phyloP scores from a whole-genome alignment of 108 stramenopile genomes.

The Aurantiochytrium sp. region DNA sequence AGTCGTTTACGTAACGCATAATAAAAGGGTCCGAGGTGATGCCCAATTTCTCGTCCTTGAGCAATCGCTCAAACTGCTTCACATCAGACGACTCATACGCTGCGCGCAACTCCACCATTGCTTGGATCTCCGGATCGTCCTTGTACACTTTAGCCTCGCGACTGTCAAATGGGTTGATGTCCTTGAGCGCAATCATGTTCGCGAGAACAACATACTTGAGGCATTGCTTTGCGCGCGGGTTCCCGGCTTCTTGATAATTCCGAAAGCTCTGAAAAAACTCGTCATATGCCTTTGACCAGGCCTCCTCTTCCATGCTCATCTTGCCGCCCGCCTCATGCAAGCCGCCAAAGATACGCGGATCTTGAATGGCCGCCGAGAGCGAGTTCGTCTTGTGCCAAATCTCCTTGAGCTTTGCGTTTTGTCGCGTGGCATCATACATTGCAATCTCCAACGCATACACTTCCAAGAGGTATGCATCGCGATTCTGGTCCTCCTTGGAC shows the following conservation, averaged over 20 bases:
- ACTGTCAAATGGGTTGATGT: conserved; percentile 57
- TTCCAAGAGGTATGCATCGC: conserved; percentile 51
- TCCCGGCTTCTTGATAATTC: conserved; percentile 51
- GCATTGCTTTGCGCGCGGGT: conserved; percentile 48
- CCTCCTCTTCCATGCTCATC: conserved; percentile 50
- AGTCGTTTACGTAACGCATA: conserved; percentile 43
- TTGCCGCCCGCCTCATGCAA: conserved; percentile 56
- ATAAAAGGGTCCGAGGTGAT: conserved; percentile 48
- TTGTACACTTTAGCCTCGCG: conserved; percentile 56
- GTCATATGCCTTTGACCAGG: conserved; percentile 52
- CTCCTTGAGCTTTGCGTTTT: conserved; percentile 35
- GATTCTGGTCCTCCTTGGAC: conserved; percentile 40
- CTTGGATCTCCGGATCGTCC: conserved; percentile 45
- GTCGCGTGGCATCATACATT: conserved; percentile 37
- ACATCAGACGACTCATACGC: conserved; percentile 49
- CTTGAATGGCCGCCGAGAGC: conserved; percentile 42
- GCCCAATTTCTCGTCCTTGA: conserved; percentile 28
- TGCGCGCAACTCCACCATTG: conserved; percentile 53
- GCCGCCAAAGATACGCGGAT: conserved; percentile 52
- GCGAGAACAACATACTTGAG: conserved; percentile 56
- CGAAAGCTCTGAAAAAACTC: conserved; percentile 56
- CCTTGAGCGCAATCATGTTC: conserved; percentile 51
- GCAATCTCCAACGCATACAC: conserved; percentile 52
- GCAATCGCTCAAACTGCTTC: conserved; percentile 38
- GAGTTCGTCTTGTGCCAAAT: conserved; percentile 22